These are phyloP conservation scores for Capniomyces stellatus DNA, from an alignment of 371 early-diverging fungal species.

Conservation along the genomic window DNA sequence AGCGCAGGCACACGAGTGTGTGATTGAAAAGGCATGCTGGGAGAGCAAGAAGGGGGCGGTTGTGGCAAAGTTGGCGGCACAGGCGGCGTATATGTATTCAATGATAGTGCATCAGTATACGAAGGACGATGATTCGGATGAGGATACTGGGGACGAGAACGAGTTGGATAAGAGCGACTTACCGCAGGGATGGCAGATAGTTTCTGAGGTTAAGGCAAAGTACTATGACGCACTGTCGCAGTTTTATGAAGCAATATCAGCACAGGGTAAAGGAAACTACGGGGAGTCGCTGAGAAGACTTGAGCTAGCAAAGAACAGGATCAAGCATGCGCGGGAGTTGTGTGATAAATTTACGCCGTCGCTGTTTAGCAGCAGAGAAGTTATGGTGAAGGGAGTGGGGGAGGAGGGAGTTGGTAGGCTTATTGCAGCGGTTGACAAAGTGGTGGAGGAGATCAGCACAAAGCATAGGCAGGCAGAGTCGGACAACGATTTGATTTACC, in stretches of 20 bases:
- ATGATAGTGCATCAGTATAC: constrained; percentile 6
- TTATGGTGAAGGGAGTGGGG: constrained; percentile 14
- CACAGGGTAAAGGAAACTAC: constrained; percentile 57
- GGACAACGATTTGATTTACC: constrained; percentile 93
- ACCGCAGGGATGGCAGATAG: constrained; percentile 41
- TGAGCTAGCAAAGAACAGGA: constrained; percentile 50
- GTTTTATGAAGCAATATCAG: constrained; percentile 56
- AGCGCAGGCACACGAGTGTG: constrained; percentile 89
- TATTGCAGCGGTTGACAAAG: constrained; percentile 4
- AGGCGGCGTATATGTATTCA: constrained; percentile 59
- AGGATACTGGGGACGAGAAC: constrained; percentile 19
- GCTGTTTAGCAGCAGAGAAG: constrained; percentile 22
- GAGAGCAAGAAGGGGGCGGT: constrained; percentile 72
- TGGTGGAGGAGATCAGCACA: constrained; percentile 12
- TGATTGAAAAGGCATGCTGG: constrained; percentile 61
- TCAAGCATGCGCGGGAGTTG: constrained; percentile 67
- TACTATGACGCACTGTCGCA: constrained; percentile 69
- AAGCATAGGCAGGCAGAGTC: constrained; percentile 23
- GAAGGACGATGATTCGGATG: background rate
- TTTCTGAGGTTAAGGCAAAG: constrained; percentile 67
- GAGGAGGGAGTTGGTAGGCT: constrained; percentile 3
- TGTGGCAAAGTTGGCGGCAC: constrained; percentile 76
- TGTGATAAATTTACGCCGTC: constrained; percentile 39
- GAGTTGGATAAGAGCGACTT: constrained; percentile 32
- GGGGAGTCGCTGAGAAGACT: constrained; percentile 71